phyloP scores from a whole-genome alignment of 1,284 basidiomycete genomes.

The Pseudozyma hubeiensis region DNA sequence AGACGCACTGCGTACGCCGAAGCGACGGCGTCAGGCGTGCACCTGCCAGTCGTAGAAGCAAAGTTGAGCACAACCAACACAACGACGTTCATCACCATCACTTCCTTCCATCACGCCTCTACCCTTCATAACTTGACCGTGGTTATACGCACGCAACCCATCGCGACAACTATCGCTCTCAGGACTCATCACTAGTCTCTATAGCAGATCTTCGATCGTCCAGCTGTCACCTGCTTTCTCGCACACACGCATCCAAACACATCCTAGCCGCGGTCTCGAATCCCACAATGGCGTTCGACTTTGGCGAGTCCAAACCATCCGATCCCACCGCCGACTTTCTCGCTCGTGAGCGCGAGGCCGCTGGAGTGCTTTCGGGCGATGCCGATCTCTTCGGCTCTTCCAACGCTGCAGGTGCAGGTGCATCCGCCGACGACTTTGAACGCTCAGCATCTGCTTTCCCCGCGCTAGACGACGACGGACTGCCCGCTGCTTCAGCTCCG shows the following conservation, averaged over 20 bases:
- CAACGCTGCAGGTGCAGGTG: slow-evolving; percentile 27
- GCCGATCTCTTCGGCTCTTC: slow-evolving; percentile 63
- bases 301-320: slow-evolving; percentile 48
- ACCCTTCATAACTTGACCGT: no score
- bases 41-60: slow-evolving; percentile 11
- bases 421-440: slow-evolving; percentile 58
- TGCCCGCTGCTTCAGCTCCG: slow-evolving; percentile 25
- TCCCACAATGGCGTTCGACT: slow-evolving; percentile 58
- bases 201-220: neutral
- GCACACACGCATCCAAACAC: neutral
- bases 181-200: neutral
- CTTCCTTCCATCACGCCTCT: neutral
- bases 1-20: slow-evolving; percentile 9
- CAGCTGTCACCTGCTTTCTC: neutral
- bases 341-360: slow-evolving; percentile 63
- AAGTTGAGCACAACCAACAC: neutral
- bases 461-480: slow-evolving; percentile 70
- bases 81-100: neutral
- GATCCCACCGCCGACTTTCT: slow-evolving; percentile 68
- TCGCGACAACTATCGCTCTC: no score
- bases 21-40: slow-evolving; percentile 1
- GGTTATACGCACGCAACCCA: no score
- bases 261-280: neutral
- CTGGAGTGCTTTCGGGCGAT: slow-evolving; percentile 61
- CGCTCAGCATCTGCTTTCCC: slow-evolving; percentile 74